These are phyloP conservation scores for Colletotrichum acutatum DNA, from an alignment of 2,329 filamentous ascomycete genomes.

Conservation along the genomic window DNA sequence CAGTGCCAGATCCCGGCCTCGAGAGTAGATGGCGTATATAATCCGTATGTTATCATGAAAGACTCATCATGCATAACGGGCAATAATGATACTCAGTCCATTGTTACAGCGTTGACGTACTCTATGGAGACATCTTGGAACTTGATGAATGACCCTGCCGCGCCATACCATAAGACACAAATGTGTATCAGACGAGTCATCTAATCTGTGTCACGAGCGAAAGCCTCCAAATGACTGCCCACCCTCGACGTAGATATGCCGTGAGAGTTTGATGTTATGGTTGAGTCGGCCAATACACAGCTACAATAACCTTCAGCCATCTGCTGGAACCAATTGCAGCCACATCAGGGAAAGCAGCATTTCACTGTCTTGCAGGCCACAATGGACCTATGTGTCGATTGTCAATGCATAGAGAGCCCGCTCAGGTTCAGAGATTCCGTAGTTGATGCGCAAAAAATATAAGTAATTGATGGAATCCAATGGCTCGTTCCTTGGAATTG, in stretches of 20 bases:
- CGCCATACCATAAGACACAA: not conserved
- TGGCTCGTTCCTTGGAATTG: conserved; percentile 37
- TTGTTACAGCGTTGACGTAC: not conserved
- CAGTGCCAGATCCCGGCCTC: conserved; percentile 5
- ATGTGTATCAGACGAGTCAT: not conserved
- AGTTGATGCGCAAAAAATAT: not conserved
- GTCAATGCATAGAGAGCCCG: not conserved
- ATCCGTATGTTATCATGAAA: not conserved
- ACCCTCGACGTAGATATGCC: not conserved
- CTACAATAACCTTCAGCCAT: not conserved
- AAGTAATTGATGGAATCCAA: conserved; percentile 31
- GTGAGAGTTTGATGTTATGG: not conserved
- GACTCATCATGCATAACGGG: not conserved
- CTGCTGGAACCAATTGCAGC: not conserved
- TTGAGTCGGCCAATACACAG: not conserved
- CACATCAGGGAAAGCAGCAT: not conserved
- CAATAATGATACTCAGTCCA: not conserved
- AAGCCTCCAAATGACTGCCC: not conserved
- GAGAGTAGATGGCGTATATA: not conserved
- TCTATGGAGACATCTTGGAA: not conserved
- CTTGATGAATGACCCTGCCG: not conserved
- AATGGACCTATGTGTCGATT: not conserved
- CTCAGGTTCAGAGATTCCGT: not conserved
- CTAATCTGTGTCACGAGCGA: not conserved
- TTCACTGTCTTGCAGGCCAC: not conserved